phyloP scores from a whole-genome alignment of 2,329 filamentous ascomycete species.

The Orbilia javanica region DNA sequence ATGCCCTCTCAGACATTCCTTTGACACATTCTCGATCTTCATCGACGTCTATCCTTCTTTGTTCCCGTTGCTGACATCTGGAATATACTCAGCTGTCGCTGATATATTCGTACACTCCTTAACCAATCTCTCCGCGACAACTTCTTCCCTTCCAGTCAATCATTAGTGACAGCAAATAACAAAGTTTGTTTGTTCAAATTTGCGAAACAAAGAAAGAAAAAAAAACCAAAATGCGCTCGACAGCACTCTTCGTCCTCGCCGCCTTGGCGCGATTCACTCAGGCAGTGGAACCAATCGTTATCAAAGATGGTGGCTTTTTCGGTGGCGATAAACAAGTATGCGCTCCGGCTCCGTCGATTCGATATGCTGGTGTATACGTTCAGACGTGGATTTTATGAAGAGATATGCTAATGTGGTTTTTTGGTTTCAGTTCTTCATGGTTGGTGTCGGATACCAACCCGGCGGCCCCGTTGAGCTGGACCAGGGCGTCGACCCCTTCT shows the following conservation, averaged over 20 bases:
- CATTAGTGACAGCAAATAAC: conserved; percentile 22
- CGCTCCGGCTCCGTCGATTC: too few relatives aligned
- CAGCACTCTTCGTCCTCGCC: conserved; percentile 42
- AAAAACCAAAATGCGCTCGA: conserved; percentile 36
- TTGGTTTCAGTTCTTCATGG: conserved; percentile 70
- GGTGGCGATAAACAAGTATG: conserved; percentile 42
- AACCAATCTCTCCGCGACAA: not conserved
- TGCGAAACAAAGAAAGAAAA: not conserved
- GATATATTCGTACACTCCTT: conserved; percentile 56
- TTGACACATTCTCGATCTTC: conserved; percentile 21
- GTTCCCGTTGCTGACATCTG: conserved; percentile 12
- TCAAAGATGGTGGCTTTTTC: conserved; percentile 55
- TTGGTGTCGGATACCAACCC: conserved; percentile 78
- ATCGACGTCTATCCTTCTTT: conserved; percentile 12
- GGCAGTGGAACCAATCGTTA: conserved; percentile 54
- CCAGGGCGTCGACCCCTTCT: conserved; percentile 61
- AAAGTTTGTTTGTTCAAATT: conserved; percentile 16
- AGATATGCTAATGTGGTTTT: conserved; percentile 6
- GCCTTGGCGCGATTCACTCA: conserved; percentile 50
- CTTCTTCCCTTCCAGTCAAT: conserved; percentile 23
- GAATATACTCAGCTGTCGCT: conserved; percentile 55
- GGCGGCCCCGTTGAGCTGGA: conserved; percentile 71
- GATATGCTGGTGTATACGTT: not conserved
- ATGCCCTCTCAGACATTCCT: conserved; percentile 23
- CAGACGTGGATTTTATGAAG: not conserved